Conservation (phyloP, 179 eudicot species). For the Heliamphora pulchella region DNA sequence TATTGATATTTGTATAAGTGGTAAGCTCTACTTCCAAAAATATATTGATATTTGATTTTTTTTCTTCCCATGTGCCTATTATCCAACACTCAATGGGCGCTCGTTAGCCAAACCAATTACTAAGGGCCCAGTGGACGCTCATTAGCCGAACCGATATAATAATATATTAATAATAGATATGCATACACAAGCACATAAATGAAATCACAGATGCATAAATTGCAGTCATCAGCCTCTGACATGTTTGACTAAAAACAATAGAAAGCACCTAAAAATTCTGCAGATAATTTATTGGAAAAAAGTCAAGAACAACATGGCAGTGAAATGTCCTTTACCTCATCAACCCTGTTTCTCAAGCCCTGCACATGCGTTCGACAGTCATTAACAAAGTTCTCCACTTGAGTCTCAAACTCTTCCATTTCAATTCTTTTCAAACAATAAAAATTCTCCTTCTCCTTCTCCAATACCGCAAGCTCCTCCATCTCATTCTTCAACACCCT, state of each 20-base stretch:
- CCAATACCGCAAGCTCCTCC: constrained; percentile 36
- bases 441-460: constrained; percentile 30
- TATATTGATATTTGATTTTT: no score
- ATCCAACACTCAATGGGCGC: no score
- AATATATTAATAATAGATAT: not conserved
- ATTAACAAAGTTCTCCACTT: constrained; percentile 23
- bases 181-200: not conserved
- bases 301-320: not conserved
- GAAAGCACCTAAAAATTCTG: not conserved
- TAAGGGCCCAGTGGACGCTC: no score
- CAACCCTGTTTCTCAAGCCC: constrained; percentile 26
- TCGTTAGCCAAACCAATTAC: no score
- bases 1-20: no score
- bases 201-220: not conserved
- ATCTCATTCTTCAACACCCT: constrained; percentile 40
- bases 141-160: no score
- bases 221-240: constrained; percentile 2
- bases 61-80: no score
- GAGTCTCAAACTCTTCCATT: constrained; percentile 32
- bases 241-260: not conserved
- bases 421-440: constrained; percentile 21
- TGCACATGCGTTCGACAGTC: constrained; percentile 25
- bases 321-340: constrained; percentile 27
- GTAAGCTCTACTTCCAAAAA: no score
- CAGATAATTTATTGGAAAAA: not conserved